Evolutionary conservation across 192 early-diverging fungal species (phyloP).

Genomic region (Backusella liffmaniae): DNA sequence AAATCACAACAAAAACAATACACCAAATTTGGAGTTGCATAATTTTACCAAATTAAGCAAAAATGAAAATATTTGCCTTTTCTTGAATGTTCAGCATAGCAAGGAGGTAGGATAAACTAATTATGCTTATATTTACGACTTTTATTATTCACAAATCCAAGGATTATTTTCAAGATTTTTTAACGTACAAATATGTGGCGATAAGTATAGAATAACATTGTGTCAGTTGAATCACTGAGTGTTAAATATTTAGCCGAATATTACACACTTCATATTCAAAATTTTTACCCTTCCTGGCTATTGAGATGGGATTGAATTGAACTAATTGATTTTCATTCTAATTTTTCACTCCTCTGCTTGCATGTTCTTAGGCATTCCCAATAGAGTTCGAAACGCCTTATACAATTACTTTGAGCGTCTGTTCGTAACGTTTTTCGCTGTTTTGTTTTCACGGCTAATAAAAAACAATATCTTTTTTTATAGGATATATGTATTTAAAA

Average conservation of each 20-base stretch:
- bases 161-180: background rate
- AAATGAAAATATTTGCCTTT: background rate
- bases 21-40: constrained; percentile 1
- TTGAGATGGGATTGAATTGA: background rate
- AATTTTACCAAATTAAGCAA: constrained; percentile 6
- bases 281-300: background rate
- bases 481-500: too few species aligned
- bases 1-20: constrained; percentile 1
- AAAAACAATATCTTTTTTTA: too few species aligned
- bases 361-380: background rate
- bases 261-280: background rate
- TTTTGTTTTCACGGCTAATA: too few species aligned
- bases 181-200: background rate
- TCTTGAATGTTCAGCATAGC: background rate
- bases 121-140: background rate
- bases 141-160: background rate
- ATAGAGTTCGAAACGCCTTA: too few species aligned
- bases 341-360: background rate
- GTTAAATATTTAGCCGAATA: background rate
- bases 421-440: too few species aligned
- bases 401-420: too few species aligned
- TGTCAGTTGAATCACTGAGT: background rate
- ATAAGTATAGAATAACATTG: background rate
- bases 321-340: background rate
- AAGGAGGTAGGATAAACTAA: background rate